These are phyloP conservation scores for Barnettozyma sp. DNA, from an alignment of 805 yeast genomes.

Conservation along the genomic window DNA sequence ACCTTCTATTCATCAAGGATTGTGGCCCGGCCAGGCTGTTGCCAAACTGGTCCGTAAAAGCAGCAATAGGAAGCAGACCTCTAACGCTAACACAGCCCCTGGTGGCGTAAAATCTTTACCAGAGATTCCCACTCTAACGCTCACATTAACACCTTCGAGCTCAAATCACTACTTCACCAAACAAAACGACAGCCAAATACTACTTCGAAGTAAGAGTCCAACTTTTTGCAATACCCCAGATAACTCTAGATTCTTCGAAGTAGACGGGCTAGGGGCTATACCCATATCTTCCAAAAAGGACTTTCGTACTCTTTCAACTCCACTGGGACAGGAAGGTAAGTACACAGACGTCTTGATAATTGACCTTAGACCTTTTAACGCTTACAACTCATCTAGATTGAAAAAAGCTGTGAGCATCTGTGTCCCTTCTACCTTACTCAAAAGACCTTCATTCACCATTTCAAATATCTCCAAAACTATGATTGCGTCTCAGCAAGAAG, in stretches of 20 bases:
- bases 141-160: slow-evolving; percentile 2
- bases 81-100: neutral
- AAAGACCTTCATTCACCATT: slow-evolving; percentile 36
- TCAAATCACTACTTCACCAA: neutral
- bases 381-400: slow-evolving; percentile 55
- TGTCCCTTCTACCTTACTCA: slow-evolving; percentile 80
- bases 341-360: slow-evolving; percentile 15
- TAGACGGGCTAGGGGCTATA: slow-evolving; percentile 8
- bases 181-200: neutral
- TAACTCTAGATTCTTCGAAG: slow-evolving; percentile 13
- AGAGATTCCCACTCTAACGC: slow-evolving; percentile 2
- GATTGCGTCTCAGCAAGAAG: slow-evolving; percentile 19
- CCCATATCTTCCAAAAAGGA: slow-evolving; percentile 11
- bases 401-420: slow-evolving; percentile 65
- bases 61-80: neutral
- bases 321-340: neutral
- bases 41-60: too few relatives aligned
- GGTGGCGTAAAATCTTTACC: too few relatives aligned
- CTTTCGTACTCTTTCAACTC: slow-evolving; percentile 2
- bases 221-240: slow-evolving; percentile 9
- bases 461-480: slow-evolving; percentile 25
- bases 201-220: slow-evolving; percentile 8
- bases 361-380: slow-evolving; percentile 80
- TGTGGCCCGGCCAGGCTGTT: too few relatives aligned
- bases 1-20: too few relatives aligned